These are phyloP conservation scores for Nigrograna mackinnonii DNA, from an alignment of 2,329 filamentous ascomycete genomes.

Conservation along the genomic window DNA sequence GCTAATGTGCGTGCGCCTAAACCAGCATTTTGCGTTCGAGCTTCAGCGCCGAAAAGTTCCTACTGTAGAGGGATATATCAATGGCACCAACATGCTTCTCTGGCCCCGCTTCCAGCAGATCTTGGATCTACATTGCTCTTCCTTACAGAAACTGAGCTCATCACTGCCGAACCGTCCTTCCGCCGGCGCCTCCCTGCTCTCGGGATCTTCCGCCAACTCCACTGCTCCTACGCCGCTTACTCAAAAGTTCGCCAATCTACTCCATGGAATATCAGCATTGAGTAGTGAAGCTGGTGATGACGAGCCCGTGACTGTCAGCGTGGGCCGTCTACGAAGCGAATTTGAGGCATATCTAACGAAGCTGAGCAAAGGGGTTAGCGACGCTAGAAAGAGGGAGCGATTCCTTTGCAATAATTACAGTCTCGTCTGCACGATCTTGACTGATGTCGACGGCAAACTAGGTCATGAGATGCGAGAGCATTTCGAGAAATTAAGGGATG, in stretches of 20 bases:
- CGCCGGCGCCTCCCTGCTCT: constrained; percentile 36
- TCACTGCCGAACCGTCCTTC: constrained; percentile 42
- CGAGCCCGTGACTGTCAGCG: constrained; percentile 83
- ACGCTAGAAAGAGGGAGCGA: constrained; percentile 78
- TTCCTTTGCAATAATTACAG: constrained; percentile 98
- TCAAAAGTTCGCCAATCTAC: constrained; percentile 91
- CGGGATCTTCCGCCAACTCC: constrained; percentile 57
- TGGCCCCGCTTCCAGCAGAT: constrained; percentile 95
- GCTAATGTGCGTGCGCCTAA: constrained; percentile 87
- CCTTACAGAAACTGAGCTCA: constrained; percentile 65
- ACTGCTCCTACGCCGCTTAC: constrained; percentile 90
- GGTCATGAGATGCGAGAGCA: constrained; percentile 74
- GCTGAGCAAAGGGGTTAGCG: constrained; percentile 74
- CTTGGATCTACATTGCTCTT: constrained; percentile 92
- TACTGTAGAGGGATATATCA: constrained; percentile 87
- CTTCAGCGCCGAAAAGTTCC: constrained; percentile 90
- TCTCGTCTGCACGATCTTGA: constrained; percentile 87
- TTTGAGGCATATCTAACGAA: constrained; percentile 82
- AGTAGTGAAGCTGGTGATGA: constrained; percentile 93
- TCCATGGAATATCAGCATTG: constrained; percentile 81
- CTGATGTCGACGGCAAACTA: constrained; percentile 70
- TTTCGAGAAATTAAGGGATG: constrained; percentile 65
- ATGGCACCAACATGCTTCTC: constrained; percentile 91
- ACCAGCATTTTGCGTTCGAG: constrained; percentile 93
- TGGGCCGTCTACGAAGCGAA: constrained; percentile 76